Evolutionary conservation across 495 filamentous ascomycete genomes (phyloP).

Genomic region (Aspergillus heteromorphus): DNA sequence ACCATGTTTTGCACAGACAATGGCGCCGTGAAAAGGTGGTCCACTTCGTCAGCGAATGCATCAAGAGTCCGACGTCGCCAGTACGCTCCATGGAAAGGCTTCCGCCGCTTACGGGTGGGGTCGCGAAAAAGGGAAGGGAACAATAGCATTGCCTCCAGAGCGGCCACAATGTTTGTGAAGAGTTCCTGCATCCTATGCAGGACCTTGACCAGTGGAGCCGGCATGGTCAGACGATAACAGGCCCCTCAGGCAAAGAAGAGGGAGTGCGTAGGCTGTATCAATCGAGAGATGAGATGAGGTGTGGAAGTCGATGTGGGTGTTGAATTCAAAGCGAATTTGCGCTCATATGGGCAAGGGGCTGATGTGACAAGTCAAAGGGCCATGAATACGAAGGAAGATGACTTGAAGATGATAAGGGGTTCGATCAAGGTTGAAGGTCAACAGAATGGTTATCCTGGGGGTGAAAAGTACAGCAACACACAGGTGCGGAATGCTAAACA

Average conservation of each 20-base stretch:
- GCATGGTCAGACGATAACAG: constrained; percentile 24
- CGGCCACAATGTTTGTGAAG: constrained; percentile 48
- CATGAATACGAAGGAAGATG: constrained; percentile 5
- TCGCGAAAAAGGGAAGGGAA: constrained; percentile 46
- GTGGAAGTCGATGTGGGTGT: neutral
- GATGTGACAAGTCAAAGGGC: constrained; percentile 2
- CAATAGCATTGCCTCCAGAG: constrained; percentile 47
- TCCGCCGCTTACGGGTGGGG: constrained; percentile 30
- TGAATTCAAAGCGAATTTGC: constrained; percentile 10
- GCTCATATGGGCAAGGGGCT: constrained; percentile 11
- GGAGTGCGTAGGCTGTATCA: neutral
- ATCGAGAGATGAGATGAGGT: neutral
- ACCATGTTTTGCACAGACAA: constrained; percentile 39
- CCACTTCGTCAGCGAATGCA: constrained; percentile 46
- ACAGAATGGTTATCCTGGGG: neutral
- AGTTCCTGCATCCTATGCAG: constrained; percentile 48
- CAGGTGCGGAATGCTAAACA: neutral
- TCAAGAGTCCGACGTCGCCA: constrained; percentile 46
- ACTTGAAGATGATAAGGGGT: constrained; percentile 1
- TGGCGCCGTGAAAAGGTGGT: constrained; percentile 42
- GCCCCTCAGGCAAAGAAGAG: neutral
- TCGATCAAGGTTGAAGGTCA: neutral
- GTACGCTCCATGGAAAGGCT: constrained; percentile 30
- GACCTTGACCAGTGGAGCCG: constrained; percentile 38
- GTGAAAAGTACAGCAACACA: constrained; percentile 1